These are phyloP conservation scores for Kwoniella sp. DNA, from an alignment of 768 basidiomycete species.

Conservation along the genomic window DNA sequence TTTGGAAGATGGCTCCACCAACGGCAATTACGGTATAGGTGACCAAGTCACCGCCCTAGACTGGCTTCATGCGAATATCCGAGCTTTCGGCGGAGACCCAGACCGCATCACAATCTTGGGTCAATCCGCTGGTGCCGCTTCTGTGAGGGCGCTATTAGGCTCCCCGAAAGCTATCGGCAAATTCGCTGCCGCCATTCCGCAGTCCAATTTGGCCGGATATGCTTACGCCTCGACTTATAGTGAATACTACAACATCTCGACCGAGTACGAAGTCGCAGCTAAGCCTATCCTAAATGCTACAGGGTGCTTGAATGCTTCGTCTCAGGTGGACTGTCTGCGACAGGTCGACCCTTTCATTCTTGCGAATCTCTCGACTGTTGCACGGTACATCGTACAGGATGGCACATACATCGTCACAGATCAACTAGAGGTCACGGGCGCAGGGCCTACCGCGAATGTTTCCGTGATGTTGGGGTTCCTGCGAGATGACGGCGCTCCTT, in stretches of 20 bases:
- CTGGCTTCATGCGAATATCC: constrained; percentile 63
- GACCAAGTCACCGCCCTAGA: constrained; percentile 55
- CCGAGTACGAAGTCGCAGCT: constrained; percentile 57
- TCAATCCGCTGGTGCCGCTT: constrained; percentile 62
- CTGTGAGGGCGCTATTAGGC: constrained; percentile 45
- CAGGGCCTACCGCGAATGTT: constrained; percentile 58
- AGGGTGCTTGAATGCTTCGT: constrained; percentile 55
- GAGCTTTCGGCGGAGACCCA: constrained; percentile 65
- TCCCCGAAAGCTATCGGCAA: constrained; percentile 56
- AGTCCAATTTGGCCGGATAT: constrained; percentile 61
- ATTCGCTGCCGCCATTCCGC: constrained; percentile 58
- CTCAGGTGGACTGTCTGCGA: constrained; percentile 58
- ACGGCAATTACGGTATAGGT: constrained; percentile 21
- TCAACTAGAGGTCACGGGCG: constrained; percentile 58
- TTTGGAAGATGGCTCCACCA: constrained; percentile 9
- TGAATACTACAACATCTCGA: constrained; percentile 60
- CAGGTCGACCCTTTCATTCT: constrained; percentile 56
- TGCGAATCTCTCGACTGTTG: constrained; percentile 53
- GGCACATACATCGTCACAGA: constrained; percentile 59
- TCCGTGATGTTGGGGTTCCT: constrained; percentile 62
- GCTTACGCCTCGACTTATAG: constrained; percentile 62
- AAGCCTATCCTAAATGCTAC: constrained; percentile 57
- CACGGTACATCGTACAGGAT: constrained; percentile 59
- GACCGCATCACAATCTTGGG: constrained; percentile 62
- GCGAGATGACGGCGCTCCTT: constrained; percentile 62